Conservation (phyloP, 176 grass and related monocot genomes). For the Zizania latifolia region DNA sequence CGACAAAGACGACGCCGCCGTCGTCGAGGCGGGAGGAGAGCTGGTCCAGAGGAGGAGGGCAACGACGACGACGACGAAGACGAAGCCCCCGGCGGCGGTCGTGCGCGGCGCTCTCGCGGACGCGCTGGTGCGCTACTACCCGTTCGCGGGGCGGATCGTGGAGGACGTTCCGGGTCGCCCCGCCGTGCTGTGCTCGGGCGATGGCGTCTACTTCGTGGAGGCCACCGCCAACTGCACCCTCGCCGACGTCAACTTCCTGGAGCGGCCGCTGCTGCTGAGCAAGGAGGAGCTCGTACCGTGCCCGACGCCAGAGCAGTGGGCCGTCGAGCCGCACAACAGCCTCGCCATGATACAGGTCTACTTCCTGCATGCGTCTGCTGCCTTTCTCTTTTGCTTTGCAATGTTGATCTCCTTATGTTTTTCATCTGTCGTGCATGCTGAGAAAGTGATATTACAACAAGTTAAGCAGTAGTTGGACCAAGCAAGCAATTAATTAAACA, state of each 20-base stretch:
- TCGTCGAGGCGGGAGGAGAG: too few relatives aligned
- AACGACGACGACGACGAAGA: not conserved
- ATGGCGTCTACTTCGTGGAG: conserved; percentile 87
- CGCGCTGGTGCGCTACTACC: conserved; percentile 85
- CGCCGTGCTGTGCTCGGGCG: conserved; percentile 65
- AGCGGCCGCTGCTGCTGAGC: conserved; percentile 71
- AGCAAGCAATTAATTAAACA: too few relatives aligned
- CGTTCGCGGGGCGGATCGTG: conserved; percentile 71
- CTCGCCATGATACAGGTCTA: conserved; percentile 92
- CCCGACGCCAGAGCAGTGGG: conserved; percentile 56
- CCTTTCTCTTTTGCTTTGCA: too few relatives aligned
- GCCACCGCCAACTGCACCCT: conserved; percentile 81
- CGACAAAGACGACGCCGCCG: not conserved
- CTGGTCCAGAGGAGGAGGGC: not conserved
- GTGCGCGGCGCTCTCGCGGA: conserved; percentile 62
- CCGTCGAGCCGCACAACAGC: conserved; percentile 54
- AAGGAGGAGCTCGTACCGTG: conserved; percentile 77
- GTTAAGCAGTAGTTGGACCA: too few relatives aligned
- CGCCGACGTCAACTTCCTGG: conserved; percentile 84
- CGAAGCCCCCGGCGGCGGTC: conserved; percentile 37
- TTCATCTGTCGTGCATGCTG: too few relatives aligned
- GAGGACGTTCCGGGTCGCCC: conserved; percentile 42
- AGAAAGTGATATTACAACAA: too few relatives aligned
- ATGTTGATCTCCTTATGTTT: too few relatives aligned
- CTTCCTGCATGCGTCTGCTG: too few relatives aligned